Evolutionary conservation across 2,329 filamentous ascomycete genomes (phyloP), one percentile per base, ranked within the genome.

Genomic region (Colletotrichum horii): DNA sequence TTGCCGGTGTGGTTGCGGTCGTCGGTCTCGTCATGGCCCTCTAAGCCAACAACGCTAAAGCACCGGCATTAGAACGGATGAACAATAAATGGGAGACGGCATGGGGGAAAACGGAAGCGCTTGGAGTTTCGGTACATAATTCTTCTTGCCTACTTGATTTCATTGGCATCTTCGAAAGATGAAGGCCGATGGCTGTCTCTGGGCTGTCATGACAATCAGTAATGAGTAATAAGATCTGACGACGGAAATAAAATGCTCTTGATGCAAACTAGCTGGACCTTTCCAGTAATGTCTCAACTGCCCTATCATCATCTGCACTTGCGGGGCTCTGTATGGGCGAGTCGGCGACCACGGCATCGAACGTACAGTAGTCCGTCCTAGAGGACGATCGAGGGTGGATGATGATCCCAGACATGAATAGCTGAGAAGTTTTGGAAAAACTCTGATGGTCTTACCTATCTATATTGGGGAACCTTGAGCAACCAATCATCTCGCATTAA

Each of bases 21-120:
- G 19, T 75, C 62, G 73, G 69, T 43, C 43, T 75, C 19, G 38
- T 73, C 26, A 61, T 75, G 69, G 56, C 69, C 15, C 64, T 72
- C 32, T 73, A 58, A 36, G 26, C 48, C 28, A 7, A 61, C 7
- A 34, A 34, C 28, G 58, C n/a, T 15, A 30, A 26, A 24, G 9
- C 7, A 34, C 28, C 11, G 28, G 32, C 19, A n/a, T 14, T 19
- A 9, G 58, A 22, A 61, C 43, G 30, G n/a, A 61, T 22, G 14
- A 12, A 16, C 56, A 60, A 15, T 32, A n/a, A 22, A 28, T 26
- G n/a, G n/a, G 32, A 61, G 58, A 34, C 14, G 28, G 32, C 19
- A 32, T 60, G 7, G 19, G 30, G 36, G n/a, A n/a, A n/a, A 56
- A 24, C 38, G 8, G 62, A 62, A 19, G 38, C 16, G 28, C 68